Percentiles rank a stretch among this genome's conserved stretches.
phyloP scores from a whole-genome alignment of 768 basidiomycete species.

The Auricularia sp. region DNA sequence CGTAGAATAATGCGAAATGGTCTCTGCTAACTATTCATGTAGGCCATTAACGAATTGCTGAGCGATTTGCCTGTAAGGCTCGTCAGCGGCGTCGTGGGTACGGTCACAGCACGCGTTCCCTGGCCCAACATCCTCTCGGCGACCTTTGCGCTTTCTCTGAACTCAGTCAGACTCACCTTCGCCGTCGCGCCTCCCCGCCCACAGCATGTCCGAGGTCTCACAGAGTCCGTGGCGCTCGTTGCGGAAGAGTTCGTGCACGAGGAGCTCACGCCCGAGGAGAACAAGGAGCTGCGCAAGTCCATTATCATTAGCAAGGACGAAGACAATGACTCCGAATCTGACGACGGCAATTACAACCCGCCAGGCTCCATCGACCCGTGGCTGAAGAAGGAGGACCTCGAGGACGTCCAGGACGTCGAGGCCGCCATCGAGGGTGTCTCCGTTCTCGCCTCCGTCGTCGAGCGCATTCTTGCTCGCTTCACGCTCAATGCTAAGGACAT shows the following conservation, averaged over 20 bases:
- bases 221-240: slow-evolving; percentile 72
- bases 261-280: slow-evolving; percentile 65
- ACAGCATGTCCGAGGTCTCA: slow-evolving; percentile 31
- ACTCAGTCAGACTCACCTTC: slow-evolving; percentile 60
- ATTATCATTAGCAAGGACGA: slow-evolving; percentile 31
- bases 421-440: slow-evolving; percentile 56
- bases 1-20: slow-evolving; percentile 17
- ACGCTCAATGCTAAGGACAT: slow-evolving; percentile 65
- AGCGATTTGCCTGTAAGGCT: slow-evolving; percentile 55
- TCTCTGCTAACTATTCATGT: not conserved
- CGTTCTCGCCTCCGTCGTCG: slow-evolving; percentile 70
- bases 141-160: slow-evolving; percentile 56
- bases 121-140: slow-evolving; percentile 78
- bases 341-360: slow-evolving; percentile 9
- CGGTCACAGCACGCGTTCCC: slow-evolving; percentile 69
- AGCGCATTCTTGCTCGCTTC: slow-evolving; percentile 67
- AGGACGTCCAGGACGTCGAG: slow-evolving; percentile 36
- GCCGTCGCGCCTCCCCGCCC: slow-evolving; percentile 23
- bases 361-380: slow-evolving; percentile 60
- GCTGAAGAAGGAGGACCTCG: slow-evolving; percentile 15
- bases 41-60: slow-evolving; percentile 76
- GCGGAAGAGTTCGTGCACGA: slow-evolving; percentile 82
- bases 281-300: slow-evolving; percentile 49
- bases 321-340: slow-evolving; percentile 2
- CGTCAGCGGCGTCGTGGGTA: slow-evolving; percentile 60